Percentiles rank a stretch among this genome's conserved stretches.
Evolutionary conservation across 352 stramenopile species (phyloP).

Genomic region (Phytophthora kernoviae): DNA sequence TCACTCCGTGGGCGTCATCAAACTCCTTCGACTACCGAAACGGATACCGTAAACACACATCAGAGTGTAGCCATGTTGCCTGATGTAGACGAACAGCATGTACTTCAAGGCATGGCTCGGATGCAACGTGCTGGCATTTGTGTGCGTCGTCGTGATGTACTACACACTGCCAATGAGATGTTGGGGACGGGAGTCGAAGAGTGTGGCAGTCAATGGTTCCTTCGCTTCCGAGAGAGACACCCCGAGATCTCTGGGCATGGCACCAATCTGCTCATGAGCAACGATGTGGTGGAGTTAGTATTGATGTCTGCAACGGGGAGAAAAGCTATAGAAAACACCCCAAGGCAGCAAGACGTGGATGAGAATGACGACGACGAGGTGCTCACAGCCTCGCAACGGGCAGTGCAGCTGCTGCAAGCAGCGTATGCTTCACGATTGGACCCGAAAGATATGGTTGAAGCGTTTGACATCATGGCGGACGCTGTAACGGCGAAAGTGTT

Average conservation of each 20-base stretch:
- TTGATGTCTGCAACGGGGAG: neutral
- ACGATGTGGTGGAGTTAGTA: constrained; percentile 1
- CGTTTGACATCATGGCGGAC: constrained; percentile 29
- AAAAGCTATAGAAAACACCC: neutral
- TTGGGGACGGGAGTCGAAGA: neutral
- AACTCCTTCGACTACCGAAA: constrained; percentile 3
- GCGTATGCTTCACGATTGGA: constrained; percentile 12
- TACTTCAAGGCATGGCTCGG: constrained; percentile 14
- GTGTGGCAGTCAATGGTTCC: constrained; percentile 25
- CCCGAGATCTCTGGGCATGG: constrained; percentile 17
- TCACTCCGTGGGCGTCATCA: constrained; percentile 6
- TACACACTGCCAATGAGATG: constrained; percentile 16
- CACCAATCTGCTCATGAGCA: constrained; percentile 14
- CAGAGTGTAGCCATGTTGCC: constrained; percentile 1
- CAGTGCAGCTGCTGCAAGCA: constrained; percentile 22
- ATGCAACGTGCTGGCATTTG: constrained; percentile 16
- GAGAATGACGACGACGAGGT: neutral
- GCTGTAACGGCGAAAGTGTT: constrained; percentile 22
- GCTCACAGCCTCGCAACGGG: constrained; percentile 24
- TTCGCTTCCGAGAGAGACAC: constrained; percentile 23
- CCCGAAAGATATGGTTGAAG: constrained; percentile 21
- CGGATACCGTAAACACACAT: neutral
- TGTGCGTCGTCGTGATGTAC: constrained; percentile 23
- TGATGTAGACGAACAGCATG: constrained; percentile 5
- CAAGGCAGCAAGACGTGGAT: neutral